A percentile compares a stretch with the other conserved stretches of the same genome.
Evolutionary conservation across 2,329 filamentous ascomycete genomes (phyloP).

Genomic region (Verticillium longisporum): DNA sequence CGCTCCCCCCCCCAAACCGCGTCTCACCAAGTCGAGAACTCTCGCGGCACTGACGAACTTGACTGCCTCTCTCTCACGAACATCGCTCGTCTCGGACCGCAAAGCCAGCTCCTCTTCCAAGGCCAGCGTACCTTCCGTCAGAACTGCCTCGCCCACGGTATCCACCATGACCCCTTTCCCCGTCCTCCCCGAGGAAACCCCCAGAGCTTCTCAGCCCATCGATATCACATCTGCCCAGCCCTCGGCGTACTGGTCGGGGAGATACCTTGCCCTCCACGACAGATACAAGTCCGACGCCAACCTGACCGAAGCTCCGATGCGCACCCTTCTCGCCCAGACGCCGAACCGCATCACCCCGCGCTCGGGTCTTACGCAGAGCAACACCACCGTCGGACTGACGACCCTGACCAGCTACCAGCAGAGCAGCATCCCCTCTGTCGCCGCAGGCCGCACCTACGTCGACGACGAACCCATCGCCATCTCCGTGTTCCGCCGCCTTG

Average conservation of each 20-base stretch:
- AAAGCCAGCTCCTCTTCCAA: conserved; percentile 8
- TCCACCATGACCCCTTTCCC: not conserved
- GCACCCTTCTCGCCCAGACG: not conserved
- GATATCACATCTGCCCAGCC: conserved; percentile 35
- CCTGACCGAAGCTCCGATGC: not conserved
- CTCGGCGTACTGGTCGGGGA: conserved; percentile 54
- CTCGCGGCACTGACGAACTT: conserved; percentile 37
- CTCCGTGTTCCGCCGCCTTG: conserved; percentile 36
- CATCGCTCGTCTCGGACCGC: conserved; percentile 6
- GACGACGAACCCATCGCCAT: not conserved
- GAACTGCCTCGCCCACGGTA: not conserved
- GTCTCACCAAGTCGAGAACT: conserved; percentile 37
- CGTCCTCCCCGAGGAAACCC: not conserved
- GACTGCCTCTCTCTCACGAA: conserved; percentile 35
- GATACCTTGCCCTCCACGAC: conserved; percentile 52
- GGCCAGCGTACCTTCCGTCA: not conserved
- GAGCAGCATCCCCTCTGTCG: not conserved
- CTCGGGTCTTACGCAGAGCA: not conserved
- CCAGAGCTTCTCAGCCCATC: conserved; percentile 11
- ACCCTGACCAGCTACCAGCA: not conserved
- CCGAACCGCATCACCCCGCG: not conserved
- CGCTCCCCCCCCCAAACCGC: conserved; percentile 3
- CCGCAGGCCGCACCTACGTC: not conserved
- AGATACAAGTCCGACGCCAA: conserved; percentile 22
- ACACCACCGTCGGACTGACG: not conserved